Base-by-base conservation (phyloP, 441 rosid genomes). In the Sinapis alba region DNA sequence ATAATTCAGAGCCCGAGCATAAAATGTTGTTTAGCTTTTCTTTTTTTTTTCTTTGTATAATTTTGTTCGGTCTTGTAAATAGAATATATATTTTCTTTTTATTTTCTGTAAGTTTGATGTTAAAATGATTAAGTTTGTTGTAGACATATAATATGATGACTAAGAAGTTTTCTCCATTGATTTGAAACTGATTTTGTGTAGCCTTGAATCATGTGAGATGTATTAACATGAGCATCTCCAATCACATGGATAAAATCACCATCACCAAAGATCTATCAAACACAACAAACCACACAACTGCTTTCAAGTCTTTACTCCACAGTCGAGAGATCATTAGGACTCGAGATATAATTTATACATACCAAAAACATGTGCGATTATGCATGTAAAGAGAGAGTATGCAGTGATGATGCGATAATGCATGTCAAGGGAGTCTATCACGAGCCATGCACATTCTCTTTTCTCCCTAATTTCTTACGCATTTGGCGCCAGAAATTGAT, bases 331-430 rank as follows among this genome's bases (percentile, higher is more conserved):
- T 6, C 7, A 64, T 64, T 41, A 20, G 28, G 69, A 64, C 54
- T 26, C 21, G 7, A 56, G 20, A 9, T 21, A 1, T 28, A 9
- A 1, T 65, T 12, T 13, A 36, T 36, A 61, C 84, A 65, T 86
- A 88, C 96, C 88, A 77, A 94, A 90, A 80, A 92, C 89, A 82
- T 92, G 96, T 82, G 92, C 96, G 38, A 92, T 82, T 81, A 92
- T 84, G 82, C 85, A 82, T 72, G 94, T 92, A 81, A 90, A 77
- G 24, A 92, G 91, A 62, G 90, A 81, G 79, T 90, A 88, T 41
- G 91, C 80, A 23, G 96, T 88, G 69, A 92, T 11, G 43, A 36
- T 36, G 43, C n/a, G n/a, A 36, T 3, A 36, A 36, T 36, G 43
- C 43, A 36, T 36, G 43, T 34, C 12, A 36, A 36, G 43, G 11